Evolutionary conservation across 2,329 filamentous ascomycete genomes (phyloP).

Genomic region (Aspergillus quadrilineatus): DNA sequence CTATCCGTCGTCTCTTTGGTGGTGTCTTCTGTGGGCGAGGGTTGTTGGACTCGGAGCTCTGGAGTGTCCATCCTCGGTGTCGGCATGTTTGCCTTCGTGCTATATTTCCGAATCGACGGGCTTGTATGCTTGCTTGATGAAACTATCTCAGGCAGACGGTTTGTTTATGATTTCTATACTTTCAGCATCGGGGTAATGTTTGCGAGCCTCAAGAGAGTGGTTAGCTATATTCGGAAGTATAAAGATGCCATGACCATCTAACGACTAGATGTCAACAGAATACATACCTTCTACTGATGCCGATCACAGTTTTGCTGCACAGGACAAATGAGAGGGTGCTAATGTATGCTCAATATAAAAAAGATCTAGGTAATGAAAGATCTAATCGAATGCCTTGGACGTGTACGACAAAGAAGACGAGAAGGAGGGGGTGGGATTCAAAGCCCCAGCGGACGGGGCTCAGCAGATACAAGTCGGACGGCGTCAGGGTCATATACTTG

Average conservation of each 20-base stretch:
- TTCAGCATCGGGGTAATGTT: neutral
- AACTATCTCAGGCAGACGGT: neutral
- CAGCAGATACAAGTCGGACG: neutral
- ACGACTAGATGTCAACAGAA: neutral
- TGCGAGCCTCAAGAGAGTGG: neutral
- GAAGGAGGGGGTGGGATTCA: constrained; percentile 1
- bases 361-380: neutral
- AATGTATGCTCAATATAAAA: neutral
- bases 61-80: constrained; percentile 23
- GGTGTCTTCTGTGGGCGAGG: constrained; percentile 20
- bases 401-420: constrained; percentile 1
- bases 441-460: neutral
- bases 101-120: neutral
- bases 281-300: neutral
- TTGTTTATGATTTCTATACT: neutral
- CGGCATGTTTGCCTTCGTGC: neutral
- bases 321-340: neutral
- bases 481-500: neutral
- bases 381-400: neutral
- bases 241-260: neutral
- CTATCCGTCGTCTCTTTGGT: constrained; percentile 7
- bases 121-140: neutral
- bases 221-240: neutral
- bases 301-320: neutral
- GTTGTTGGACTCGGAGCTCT: constrained; percentile 22